Evolutionary conservation across 2,329 filamentous ascomycete genomes (phyloP).

Genomic region (Helicocarpus griseus): DNA sequence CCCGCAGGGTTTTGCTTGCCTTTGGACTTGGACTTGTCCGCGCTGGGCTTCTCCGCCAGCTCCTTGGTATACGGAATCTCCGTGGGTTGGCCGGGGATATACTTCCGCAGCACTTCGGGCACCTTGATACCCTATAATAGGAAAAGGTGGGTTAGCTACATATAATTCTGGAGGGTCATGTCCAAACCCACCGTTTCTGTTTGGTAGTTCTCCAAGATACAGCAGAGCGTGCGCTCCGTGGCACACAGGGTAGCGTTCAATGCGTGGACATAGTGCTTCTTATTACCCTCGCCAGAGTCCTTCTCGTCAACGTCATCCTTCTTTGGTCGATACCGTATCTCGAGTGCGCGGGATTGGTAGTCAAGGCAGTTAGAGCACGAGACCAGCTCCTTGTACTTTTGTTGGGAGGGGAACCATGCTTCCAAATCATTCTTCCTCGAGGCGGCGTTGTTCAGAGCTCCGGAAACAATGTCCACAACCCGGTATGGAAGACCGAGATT

Average conservation of each 20-base stretch:
- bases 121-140: conserved; percentile 64
- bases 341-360: conserved; percentile 88
- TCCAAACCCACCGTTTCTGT: conserved; percentile 60
- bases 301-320: conserved; percentile 48
- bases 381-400: conserved; percentile 96
- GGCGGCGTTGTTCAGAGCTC: conserved; percentile 80
- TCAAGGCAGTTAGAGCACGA: conserved; percentile 98
- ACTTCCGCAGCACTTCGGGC: conserved; percentile 75
- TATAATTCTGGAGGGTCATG: neutral
- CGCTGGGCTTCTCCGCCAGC: conserved; percentile 64
- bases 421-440: conserved; percentile 94
- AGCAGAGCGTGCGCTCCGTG: conserved; percentile 86
- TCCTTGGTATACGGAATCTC: conserved; percentile 87
- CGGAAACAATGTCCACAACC: conserved; percentile 90
- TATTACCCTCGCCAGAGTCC: conserved; percentile 43
- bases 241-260: conserved; percentile 85
- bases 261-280: conserved; percentile 91
- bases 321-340: conserved; percentile 86
- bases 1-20: conserved; percentile 19
- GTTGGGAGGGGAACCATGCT: conserved; percentile 92
- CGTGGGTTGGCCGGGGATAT: conserved; percentile 78
- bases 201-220: conserved; percentile 94
- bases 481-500: conserved; percentile 82
- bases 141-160: conserved; percentile 17
- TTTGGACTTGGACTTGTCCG: conserved; percentile 44